Evolutionary conservation across 2,329 filamentous ascomycete species (phyloP), one percentile per base, ranked within the genome.

Genomic region (Alternaria sp.): DNA sequence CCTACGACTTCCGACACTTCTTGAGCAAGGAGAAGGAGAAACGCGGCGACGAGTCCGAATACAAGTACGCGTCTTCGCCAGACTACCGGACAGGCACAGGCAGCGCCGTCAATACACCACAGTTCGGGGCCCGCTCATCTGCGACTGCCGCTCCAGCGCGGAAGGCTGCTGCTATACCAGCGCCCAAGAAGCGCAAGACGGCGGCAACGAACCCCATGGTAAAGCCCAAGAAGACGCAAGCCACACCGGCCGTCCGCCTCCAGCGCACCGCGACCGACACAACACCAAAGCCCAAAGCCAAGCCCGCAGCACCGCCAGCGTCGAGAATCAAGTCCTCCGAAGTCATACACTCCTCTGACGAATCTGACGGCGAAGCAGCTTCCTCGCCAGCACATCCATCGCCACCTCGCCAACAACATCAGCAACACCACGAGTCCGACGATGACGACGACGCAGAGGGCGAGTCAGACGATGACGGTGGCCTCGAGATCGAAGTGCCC

Each of bases 1-100:
- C 83, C 0, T 85, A 81, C 70, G 84, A 85, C 69, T 85, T 81
- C 68, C 73, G 84, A n/a, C 82, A 84, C 60, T 84, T 83, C 68
- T 67, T 85, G 37, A 62, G 53, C 45, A 73, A 68, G 21, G 73
- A 70, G 6, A 71, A 72, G 60, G 68, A 70, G 28, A 80, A 77
- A 67, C 71, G 73, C 15, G 73, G 69, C 68, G 74, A 78, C 26
- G 75, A 75, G n/a, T 75, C 71, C 2, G 76, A 78, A 11, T 75
- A 73, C 45, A 69, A 65, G 8, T 67, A 66, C 21, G 70, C 71
- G 0, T 71, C 67, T 11, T 75, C 72, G 4, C 77, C 78, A 53
- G 77, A 79, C 60, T 72, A 71, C 47, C 60, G 71, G 12, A 67
- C 73, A 8, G 74, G 71, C 46, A 74, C 71, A 14, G 73, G 72